Evolutionary conservation across 106 monocot genomes (phyloP).

Genomic region (Posidonia australis): DNA sequence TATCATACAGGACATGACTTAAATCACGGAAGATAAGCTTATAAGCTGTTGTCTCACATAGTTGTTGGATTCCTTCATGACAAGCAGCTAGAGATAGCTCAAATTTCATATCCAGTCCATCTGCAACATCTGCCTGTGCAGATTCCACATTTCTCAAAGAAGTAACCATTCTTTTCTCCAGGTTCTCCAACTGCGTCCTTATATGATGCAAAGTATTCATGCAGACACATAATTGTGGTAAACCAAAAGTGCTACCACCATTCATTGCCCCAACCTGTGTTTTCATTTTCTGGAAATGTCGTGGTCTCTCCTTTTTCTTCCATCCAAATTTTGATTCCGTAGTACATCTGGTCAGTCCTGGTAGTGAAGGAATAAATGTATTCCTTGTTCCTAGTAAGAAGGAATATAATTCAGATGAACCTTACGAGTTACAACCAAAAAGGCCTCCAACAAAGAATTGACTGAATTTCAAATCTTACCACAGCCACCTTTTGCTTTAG

Average conservation of each 20-base stretch:
- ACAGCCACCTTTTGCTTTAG: slow-evolving; percentile 69
- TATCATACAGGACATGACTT: slow-evolving; percentile 68
- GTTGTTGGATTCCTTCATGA: slow-evolving; percentile 72
- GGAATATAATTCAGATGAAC: not conserved
- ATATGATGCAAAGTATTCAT: slow-evolving; percentile 81
- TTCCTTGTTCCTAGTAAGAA: slow-evolving; percentile 52
- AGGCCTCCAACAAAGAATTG: not conserved
- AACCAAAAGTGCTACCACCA: slow-evolving; percentile 28
- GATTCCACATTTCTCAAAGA: slow-evolving; percentile 74
- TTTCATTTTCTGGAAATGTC: slow-evolving; percentile 38
- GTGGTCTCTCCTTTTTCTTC: slow-evolving; percentile 77
- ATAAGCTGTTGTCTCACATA: slow-evolving; percentile 79
- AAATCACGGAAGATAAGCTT: slow-evolving; percentile 73
- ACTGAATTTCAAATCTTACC: slow-evolving; percentile 36
- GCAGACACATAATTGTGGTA: slow-evolving; percentile 70
- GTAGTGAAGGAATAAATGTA: slow-evolving; percentile 62
- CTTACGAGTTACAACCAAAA: not conserved
- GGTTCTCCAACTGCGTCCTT: slow-evolving; percentile 47
- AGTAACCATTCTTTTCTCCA: slow-evolving; percentile 71
- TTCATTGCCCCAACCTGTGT: slow-evolving; percentile 61
- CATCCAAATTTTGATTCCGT: slow-evolving; percentile 21
- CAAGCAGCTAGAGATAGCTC: slow-evolving; percentile 53
- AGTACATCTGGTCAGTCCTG: slow-evolving; percentile 65
- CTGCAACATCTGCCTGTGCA: slow-evolving; percentile 54
- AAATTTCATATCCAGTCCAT: slow-evolving; percentile 55